Conservation (phyloP, 345 rosid genomes). For the Litchi chinensis region DNA sequence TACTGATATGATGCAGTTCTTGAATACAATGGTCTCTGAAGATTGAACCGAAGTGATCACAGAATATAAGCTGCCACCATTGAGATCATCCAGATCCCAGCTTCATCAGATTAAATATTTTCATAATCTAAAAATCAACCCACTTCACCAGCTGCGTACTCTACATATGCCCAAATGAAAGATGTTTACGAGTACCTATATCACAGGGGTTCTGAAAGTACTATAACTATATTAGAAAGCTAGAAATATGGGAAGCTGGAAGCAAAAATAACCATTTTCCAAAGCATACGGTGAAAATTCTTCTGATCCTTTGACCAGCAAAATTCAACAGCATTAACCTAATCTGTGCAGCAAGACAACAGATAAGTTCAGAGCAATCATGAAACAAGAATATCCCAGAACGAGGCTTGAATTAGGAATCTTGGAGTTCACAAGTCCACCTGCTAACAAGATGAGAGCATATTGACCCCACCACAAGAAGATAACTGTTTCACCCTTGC, state of each 20-base stretch:
- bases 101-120: constrained; percentile 13
- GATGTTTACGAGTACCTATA: neutral
- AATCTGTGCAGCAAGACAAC: constrained; percentile 15
- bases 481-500: constrained; percentile 13
- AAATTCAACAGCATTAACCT: constrained; percentile 13
- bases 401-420: constrained; percentile 21
- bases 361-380: constrained; percentile 14
- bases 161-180: neutral
- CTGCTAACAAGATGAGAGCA: constrained; percentile 11
- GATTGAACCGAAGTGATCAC: neutral
- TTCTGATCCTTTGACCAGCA: constrained; percentile 11
- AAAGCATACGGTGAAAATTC: neutral
- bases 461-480: constrained; percentile 22
- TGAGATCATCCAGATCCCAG: constrained; percentile 5
- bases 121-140: constrained; percentile 5
- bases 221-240: constrained; percentile 10
- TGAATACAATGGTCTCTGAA: constrained; percentile 14
- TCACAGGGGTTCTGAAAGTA: constrained; percentile 1
- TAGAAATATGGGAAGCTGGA: neutral
- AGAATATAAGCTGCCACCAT: constrained; percentile 15
- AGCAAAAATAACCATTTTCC: constrained; percentile 17
- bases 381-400: constrained; percentile 7
- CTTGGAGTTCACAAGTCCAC: constrained; percentile 14
- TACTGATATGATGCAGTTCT: neutral
- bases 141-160: constrained; percentile 15